These are phyloP conservation scores for Petrea volubilis DNA, from an alignment of 257 asterid genomes.

Conservation along the genomic window DNA sequence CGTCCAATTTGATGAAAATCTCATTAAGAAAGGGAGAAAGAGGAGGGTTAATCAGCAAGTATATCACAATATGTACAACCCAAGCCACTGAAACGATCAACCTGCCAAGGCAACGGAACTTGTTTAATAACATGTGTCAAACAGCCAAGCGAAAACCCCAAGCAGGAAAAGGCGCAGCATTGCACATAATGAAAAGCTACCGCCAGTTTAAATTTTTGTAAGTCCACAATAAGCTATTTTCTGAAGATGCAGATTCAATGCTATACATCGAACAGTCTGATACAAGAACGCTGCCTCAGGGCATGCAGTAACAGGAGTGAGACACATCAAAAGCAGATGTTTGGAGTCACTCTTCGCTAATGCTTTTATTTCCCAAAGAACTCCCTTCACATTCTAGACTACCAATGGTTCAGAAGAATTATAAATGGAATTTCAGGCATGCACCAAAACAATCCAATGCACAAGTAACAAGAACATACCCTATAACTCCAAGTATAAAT, in stretches of 20 bases:
- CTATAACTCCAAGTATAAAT: slow-evolving; percentile 81
- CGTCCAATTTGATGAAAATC: slow-evolving; percentile 89
- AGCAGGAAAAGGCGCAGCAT: background rate
- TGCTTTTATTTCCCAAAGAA: background rate
- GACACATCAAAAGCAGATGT: too few species aligned
- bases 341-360: too few species aligned
- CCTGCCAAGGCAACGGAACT: slow-evolving; percentile 48
- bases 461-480: slow-evolving; percentile 49
- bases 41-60: slow-evolving; percentile 90
- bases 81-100: slow-evolving; percentile 93
- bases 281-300: too few species aligned
- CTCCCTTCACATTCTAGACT: background rate
- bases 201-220: background rate
- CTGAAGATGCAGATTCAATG: too few species aligned
- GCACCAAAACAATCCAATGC: background rate
- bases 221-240: too few species aligned
- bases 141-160: slow-evolving; percentile 12
- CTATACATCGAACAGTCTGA: too few species aligned
- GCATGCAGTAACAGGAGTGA: too few species aligned
- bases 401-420: background rate
- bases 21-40: slow-evolving; percentile 87
- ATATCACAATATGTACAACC: slow-evolving; percentile 90
- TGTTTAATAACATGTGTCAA: slow-evolving; percentile 13
- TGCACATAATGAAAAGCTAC: background rate
- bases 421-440: background rate